Base-by-base conservation (phyloP, 2,329 filamentous ascomycete species). In the Colletotrichum theobromicola region DNA sequence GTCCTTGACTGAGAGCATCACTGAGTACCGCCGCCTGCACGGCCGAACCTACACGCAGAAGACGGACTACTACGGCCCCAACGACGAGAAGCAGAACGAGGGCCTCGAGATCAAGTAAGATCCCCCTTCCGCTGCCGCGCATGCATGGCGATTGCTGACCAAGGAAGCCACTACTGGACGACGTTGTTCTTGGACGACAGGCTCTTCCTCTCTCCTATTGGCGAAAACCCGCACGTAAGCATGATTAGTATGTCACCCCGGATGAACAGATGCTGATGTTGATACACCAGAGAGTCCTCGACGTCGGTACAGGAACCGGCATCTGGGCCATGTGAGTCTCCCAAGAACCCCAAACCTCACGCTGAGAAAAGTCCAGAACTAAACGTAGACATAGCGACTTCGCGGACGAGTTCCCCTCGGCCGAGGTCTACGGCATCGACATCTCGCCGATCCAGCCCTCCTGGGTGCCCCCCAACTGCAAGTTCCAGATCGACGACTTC, bases 401-500 rank as follows among this genome's bases (percentile, higher is more conserved):
- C 67, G 81, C 84, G 76, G 80, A 88, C 62, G 72, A 84, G 4
- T 87, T 87, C 37, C 87, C 88, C 12, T 79, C 83, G 67, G 85
- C 79, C 67, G 83, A 79, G 80, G 86, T 82, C 0, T 83, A 85
- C 34, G 90, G 89, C 34, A 88, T 88, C 3, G 90, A 92, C 77
- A 84, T 91, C 12, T 90, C 87, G 4, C 88, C 90, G 1, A 89
- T 90, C 13, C 90, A 92, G 73, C 90, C 90, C 3, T 82, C 82
- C 7, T 89, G 84, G 81, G 87, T 92, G 0, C 91, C 91, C 1
- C 85, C 87, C 18, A 94, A 93, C 77, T 90, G 92, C 67, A 88
- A 89, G 74, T 94, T 93, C 72, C 87, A 92, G 69, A 87, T 93
- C 50, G 92, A 93, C 79, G 91, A 94, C 76, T 87, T 90, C 37